Evolutionary conservation across 2,329 filamentous ascomycete species (phyloP), one percentile per base, ranked within the genome.

Genomic region (Volutella citrinella): DNA sequence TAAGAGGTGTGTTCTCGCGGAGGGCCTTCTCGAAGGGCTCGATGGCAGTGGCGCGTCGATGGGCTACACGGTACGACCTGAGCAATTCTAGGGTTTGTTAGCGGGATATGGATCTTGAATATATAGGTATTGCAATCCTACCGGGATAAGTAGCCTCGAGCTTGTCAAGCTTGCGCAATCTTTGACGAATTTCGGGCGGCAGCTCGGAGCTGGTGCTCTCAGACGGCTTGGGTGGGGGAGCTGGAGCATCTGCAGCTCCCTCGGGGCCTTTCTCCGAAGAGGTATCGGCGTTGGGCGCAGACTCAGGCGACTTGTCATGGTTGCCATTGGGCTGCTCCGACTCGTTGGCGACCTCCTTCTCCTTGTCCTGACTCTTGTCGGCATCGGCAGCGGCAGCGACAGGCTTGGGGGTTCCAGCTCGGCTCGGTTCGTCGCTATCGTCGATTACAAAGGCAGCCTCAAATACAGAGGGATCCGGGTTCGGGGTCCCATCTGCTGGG

Each of bases 1-100:
- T 86, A 21, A 97, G 69, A 4, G 93, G 91, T 0, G 93, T 98
- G 51, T 95, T 87, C 57, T 98, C 93, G 51, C 88, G 87, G 7
- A 98, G 72, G 1, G 85, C 82, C 34, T 87, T 83, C 64, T 98
- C 93, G 59, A 98, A 98, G 0, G 88, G 85, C 55, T 97, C 93
- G 53, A 97, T 94, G 4, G 85, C 80, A 10, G 85, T 80, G 25
- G 90, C 87, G 32, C 89, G 82, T 37, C 86, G 80, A 66, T 98
- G 91, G 13, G 93, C 93, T 46, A 90, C 82, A 42, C 89, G 80
- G 63, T 98, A 98, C 8, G 91, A 95, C 36, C 88, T 84, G 30
- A 97, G 71, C 1, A 98, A 72, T 54, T 97, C 91, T 31, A 30
- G 10, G 12, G 14, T 28, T 19, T 28, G 27, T 46, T 30, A 43